These are phyloP conservation scores for Ceratocystis ficicola DNA, from an alignment of 2,329 filamentous ascomycete species.

Conservation along the genomic window DNA sequence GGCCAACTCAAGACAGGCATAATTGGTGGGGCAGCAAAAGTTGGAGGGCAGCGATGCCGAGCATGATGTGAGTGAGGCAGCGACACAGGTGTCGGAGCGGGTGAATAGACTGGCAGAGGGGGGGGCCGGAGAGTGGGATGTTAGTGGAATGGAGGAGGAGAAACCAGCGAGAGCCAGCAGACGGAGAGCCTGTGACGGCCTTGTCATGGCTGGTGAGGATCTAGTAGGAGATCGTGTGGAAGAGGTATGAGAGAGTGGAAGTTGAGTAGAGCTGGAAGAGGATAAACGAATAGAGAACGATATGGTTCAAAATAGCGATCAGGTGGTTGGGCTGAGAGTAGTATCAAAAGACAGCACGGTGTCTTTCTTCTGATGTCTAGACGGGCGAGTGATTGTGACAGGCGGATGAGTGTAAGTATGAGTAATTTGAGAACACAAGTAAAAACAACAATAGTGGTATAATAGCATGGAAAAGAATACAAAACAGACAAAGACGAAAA, in stretches of 20 bases:
- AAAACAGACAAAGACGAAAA: neutral
- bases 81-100: constrained; percentile 31
- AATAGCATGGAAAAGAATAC: neutral
- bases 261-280: neutral
- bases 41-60: constrained; percentile 43
- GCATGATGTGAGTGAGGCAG: constrained; percentile 39
- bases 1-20: constrained; percentile 49
- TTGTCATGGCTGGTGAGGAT: constrained; percentile 25
- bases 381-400: neutral
- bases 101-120: constrained; percentile 30
- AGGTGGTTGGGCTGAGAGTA: neutral
- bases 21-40: constrained; percentile 52
- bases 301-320: neutral
- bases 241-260: constrained; percentile 2
- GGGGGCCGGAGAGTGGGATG: constrained; percentile 30
- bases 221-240: constrained; percentile 24
- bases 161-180: constrained; percentile 30
- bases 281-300: neutral
- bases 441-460: neutral
- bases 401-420: neutral
- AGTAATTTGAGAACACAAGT: neutral
- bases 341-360: neutral
- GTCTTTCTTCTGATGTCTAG: neutral
- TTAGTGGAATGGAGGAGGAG: constrained; percentile 30
- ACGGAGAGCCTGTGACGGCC: constrained; percentile 28